Evolutionary conservation across 2,329 filamentous ascomycete species (phyloP), one percentile per base, ranked within the genome.

Genomic region (Berkeleyomyces rouxiae): DNA sequence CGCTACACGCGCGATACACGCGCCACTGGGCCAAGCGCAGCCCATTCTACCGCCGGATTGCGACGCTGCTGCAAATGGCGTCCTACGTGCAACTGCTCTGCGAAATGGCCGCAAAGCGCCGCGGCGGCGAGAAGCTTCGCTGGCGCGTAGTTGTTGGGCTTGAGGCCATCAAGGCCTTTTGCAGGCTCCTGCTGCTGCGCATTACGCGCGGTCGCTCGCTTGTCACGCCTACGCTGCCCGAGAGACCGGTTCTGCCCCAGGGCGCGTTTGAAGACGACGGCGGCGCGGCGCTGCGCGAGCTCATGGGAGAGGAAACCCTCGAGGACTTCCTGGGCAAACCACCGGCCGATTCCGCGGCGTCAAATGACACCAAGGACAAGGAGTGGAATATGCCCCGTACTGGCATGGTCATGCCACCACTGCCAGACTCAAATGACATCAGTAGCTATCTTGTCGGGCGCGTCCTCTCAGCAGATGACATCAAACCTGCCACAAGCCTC

Each of bases 351-450:
- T 76, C 79, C 63, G 87, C 80, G 1, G 82, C 79, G 9, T 71
- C 85, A 33, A 81, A 43, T 53, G 60, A 7, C 61, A 69, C 68
- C 58, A 67, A 67, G 16, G 67, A 67, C 16, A 79, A 77, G 66
- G 84, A 84, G 67, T 97, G 92, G 88, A 82, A 81, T 11, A 97
- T 99, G 92, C 92, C 92, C n/a, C 81, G 93, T 64, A 99, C 93
- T 0, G 90, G 90, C 43, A 80, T 95, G 68, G 87, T 84, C 36
- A 80, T 99, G 57, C 92, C 93, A 0, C 86, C 84, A 57, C 78
- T 99, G 13, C 93, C 93, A 0, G 85, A 86, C 63, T 82, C 86
- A 0, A 81, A 85, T 61, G 89, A 96, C 68, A 91, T 96, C 64
- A 89, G 88, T 59, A 83, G 82, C 53, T 99, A 95, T 72, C 82